A percentile compares a stretch with the other conserved stretches of the same genome.
phyloP scores from a whole-genome alignment of 2,329 filamentous ascomycete species.

The Dactylellina sp. region DNA sequence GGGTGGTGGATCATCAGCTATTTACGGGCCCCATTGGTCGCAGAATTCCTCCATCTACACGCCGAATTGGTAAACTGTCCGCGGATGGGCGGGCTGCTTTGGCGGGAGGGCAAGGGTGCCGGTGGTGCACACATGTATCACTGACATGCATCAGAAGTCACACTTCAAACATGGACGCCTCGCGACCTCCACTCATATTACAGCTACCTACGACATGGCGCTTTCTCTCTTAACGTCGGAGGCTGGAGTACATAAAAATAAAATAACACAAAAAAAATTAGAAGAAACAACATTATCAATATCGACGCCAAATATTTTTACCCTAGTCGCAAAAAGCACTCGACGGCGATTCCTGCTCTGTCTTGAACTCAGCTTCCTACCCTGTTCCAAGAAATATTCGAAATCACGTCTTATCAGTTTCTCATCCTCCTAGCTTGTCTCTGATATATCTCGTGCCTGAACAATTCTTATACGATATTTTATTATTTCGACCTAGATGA shows the following conservation, averaged over 20 bases:
- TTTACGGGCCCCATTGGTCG: conserved; percentile 13
- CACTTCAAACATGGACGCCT: conserved; percentile 4
- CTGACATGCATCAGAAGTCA: conserved; percentile 24
- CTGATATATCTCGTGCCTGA: conserved; percentile 13
- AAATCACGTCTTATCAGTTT: conserved; percentile 25
- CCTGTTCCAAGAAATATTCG: background rate
- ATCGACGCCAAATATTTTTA: conserved; percentile 6
- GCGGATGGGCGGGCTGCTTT: conserved; percentile 20
- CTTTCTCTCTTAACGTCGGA: conserved; percentile 9
- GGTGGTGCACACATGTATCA: conserved; percentile 14
- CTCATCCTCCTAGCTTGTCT: conserved; percentile 5
- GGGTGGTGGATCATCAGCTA: conserved; percentile 9
- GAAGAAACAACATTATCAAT: conserved; percentile 4
- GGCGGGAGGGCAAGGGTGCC: conserved; percentile 8
- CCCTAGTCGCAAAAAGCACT: conserved; percentile 15
- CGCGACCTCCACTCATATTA: background rate
- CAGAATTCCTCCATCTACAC: conserved; percentile 3
- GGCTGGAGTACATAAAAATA: conserved; percentile 30
- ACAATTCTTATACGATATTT: background rate
- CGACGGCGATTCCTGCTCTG: conserved; percentile 28
- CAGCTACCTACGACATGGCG: conserved; percentile 16
- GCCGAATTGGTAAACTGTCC: conserved; percentile 33
- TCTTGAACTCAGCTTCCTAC: conserved; percentile 13
- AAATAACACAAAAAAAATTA: too few relatives aligned
- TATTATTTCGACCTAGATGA: conserved; percentile 1